Percentiles rank a stretch among this genome's conserved stretches.
Evolutionary conservation across 148 eudicot genomes (phyloP).

Genomic region (Heliosperma pusillum): DNA sequence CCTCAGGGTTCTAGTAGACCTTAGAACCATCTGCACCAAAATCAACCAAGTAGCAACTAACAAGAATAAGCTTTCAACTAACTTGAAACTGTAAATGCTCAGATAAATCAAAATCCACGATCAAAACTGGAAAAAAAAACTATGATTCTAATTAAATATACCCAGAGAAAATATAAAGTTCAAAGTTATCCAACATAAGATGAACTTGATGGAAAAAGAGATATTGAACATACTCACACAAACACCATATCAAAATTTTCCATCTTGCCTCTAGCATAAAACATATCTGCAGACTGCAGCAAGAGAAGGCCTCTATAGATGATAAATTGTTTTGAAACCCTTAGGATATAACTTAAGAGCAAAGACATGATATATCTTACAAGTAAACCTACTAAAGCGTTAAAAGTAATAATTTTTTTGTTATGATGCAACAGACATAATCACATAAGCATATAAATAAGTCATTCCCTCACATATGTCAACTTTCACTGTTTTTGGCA

Average conservation of each 20-base stretch:
- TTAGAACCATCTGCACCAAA: not conserved
- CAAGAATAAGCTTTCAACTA: not conserved
- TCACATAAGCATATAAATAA: no score
- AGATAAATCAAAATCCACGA: not conserved
- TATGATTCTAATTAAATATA: not conserved
- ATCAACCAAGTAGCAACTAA: not conserved
- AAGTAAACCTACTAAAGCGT: not conserved
- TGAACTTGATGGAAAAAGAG: not conserved
- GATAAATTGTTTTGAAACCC: not conserved
- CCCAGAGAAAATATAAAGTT: not conserved
- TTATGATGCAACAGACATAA: no score
- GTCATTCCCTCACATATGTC: no score
- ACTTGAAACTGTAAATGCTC: not conserved
- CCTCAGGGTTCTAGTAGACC: not conserved
- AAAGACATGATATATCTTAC: not conserved
- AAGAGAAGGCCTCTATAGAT: not conserved
- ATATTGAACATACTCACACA: not conserved
- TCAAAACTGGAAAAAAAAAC: not conserved
- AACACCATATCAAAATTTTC: not conserved
- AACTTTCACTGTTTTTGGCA: no score
- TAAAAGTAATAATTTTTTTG: not conserved
- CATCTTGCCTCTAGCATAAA: not conserved
- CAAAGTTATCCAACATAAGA: not conserved
- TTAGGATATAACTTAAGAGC: not conserved
- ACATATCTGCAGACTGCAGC: not conserved